Evolutionary conservation across 2,329 filamentous ascomycete species (phyloP).

Genomic region (Teratosphaeria zuluensis): DNA sequence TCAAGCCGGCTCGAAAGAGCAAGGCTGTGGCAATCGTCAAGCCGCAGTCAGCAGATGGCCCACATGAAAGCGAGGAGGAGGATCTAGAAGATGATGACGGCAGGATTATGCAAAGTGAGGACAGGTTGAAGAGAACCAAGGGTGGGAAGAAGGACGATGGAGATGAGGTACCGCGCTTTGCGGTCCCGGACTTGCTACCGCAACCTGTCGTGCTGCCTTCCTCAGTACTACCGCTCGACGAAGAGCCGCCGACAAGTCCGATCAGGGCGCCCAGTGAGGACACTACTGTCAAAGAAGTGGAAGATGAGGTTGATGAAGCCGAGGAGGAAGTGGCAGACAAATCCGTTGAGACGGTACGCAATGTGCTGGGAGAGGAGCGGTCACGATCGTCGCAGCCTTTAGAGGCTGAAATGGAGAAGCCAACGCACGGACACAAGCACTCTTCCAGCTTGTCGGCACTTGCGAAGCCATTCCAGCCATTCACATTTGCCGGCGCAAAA

Average conservation of each 20-base stretch:
- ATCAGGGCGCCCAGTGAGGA: neutral
- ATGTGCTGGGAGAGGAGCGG: neutral
- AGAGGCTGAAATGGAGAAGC: neutral
- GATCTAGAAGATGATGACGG: conserved; percentile 50
- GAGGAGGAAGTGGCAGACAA: neutral
- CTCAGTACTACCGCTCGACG: neutral
- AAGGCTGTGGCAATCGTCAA: conserved; percentile 76
- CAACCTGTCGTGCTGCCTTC: conserved; percentile 1
- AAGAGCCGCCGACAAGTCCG: neutral
- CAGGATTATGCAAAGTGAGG: conserved; percentile 52
- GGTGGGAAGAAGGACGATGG: conserved; percentile 52
- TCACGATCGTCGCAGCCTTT: neutral
- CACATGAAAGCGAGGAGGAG: conserved; percentile 15
- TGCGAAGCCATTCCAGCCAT: conserved; percentile 55
- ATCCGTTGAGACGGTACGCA: neutral
- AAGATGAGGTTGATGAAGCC: neutral
- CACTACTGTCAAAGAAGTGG: neutral
- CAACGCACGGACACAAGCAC: conserved; percentile 3
- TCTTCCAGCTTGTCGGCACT: conserved; percentile 56
- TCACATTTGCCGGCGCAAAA: conserved; percentile 11
- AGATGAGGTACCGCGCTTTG: conserved; percentile 67
- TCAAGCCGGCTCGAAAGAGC: conserved; percentile 59
- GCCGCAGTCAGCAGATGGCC: conserved; percentile 24
- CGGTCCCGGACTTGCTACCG: conserved; percentile 33
- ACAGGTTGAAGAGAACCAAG: conserved; percentile 66